phyloP scores from a whole-genome alignment of 805 yeast genomes.

The Metschnikowia cubensis region DNA sequence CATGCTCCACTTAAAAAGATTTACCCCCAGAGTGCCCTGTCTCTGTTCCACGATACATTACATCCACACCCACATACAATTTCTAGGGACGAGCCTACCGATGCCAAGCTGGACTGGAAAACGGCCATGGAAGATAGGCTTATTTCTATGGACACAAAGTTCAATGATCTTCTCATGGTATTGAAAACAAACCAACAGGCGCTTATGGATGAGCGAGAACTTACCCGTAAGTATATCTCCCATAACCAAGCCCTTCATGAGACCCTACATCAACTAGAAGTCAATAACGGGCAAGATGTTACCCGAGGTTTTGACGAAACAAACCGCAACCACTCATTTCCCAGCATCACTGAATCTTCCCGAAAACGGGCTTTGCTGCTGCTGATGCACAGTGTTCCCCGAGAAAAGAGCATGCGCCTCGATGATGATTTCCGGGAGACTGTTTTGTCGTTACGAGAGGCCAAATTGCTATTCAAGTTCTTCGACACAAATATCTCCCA shows the following conservation, averaged over 20 bases:
- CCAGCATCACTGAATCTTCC: background rate
- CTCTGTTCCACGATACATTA: background rate
- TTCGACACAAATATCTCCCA: constrained; percentile 56
- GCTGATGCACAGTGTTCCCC: background rate
- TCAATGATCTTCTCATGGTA: constrained; percentile 33
- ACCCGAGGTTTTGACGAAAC: background rate
- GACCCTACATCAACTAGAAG: background rate
- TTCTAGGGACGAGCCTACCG: background rate
- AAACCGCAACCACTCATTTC: background rate
- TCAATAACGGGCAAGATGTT: background rate
- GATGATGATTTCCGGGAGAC: constrained; percentile 35
- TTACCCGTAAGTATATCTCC: constrained; percentile 2
- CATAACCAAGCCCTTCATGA: constrained; percentile 2
- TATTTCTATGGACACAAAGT: constrained; percentile 33
- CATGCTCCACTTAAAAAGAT: background rate
- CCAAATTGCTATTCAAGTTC: constrained; percentile 45
- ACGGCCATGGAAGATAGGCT: constrained; percentile 33
- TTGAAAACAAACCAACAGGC: constrained; percentile 31
- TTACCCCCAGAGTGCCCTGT: constrained; percentile 9
- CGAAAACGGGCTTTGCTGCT: background rate
- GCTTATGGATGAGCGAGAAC: constrained; percentile 21
- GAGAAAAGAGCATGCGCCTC: background rate
- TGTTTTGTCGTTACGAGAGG: constrained; percentile 36
- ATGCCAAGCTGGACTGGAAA: constrained; percentile 26
- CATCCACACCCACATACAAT: background rate